These are phyloP conservation scores for Rhizopogon vesiculosus DNA, from an alignment of 768 basidiomycete species.

Conservation along the genomic window DNA sequence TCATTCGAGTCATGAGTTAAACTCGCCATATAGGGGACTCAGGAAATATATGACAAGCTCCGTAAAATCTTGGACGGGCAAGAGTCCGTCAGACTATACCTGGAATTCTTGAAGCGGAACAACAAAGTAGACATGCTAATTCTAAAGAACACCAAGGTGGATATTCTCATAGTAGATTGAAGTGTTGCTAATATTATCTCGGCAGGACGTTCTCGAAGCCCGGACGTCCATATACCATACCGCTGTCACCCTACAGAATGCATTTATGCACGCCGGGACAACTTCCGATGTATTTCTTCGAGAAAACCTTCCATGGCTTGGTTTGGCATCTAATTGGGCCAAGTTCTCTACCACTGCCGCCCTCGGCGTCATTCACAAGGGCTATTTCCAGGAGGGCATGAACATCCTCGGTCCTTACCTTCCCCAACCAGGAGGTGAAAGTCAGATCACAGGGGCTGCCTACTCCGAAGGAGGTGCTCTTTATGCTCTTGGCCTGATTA, in stretches of 20 bases:
- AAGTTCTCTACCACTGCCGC: conserved; percentile 98
- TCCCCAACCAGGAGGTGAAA: conserved; percentile 72
- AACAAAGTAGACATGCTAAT: conserved; percentile 91
- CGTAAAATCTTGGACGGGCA: conserved; percentile 85
- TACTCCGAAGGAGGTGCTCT: conserved; percentile 97
- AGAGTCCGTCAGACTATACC: conserved; percentile 87
- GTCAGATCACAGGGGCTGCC: conserved; percentile 68
- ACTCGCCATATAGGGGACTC: conserved; percentile 42
- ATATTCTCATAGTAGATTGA: not conserved
- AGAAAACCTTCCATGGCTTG: conserved; percentile 96
- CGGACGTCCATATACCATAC: conserved; percentile 98
- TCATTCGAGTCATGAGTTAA: conserved; percentile 3
- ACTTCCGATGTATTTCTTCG: conserved; percentile 91
- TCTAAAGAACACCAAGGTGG: conserved; percentile 87
- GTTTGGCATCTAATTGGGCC: conserved; percentile 94
- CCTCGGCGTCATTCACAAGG: conserved; percentile 96
- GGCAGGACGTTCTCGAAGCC: conserved; percentile 82
- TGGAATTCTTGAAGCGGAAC: conserved; percentile 93
- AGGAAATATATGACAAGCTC: conserved; percentile 66
- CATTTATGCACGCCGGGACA: conserved; percentile 98
- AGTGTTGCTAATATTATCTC: conserved; percentile 3
- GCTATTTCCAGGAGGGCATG: conserved; percentile 91
- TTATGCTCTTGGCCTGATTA: conserved; percentile 92
- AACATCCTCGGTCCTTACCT: conserved; percentile 92
- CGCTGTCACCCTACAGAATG: conserved; percentile 93